A percentile compares a stretch with the other conserved stretches of the same genome.
Conservation (phyloP, 2,329 filamentous ascomycete genomes). For the Claviceps maximensis region DNA sequence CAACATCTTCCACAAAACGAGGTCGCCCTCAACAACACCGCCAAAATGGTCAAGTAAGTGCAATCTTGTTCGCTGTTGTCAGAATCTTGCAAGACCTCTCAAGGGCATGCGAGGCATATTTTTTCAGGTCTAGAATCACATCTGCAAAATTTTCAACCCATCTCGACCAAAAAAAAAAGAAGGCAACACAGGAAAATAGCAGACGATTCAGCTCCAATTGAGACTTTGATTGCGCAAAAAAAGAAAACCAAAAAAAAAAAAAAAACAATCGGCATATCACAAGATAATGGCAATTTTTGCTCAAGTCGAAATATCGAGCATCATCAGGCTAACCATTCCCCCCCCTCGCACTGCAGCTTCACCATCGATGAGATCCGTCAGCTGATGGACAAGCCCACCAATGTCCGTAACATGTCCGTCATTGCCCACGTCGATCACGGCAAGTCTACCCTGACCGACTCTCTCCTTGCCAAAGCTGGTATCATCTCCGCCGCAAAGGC, state of each 20-base stretch:
- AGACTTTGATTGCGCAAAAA: background rate
- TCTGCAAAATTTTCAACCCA: no score
- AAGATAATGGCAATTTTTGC: background rate
- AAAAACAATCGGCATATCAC: background rate
- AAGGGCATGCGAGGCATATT: background rate
- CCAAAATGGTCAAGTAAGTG: constrained; percentile 99
- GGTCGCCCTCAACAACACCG: constrained; percentile 51
- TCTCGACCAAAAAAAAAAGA: constrained; percentile 1
- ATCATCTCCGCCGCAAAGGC: constrained; percentile 98
- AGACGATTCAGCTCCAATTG: no score
- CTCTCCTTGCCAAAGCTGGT: constrained; percentile 96
- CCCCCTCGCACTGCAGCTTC: constrained; percentile 52
- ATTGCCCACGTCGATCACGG: constrained; percentile 99
- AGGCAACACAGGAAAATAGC: constrained; percentile 1
- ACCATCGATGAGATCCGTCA: constrained; percentile 85
- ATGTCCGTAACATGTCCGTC: constrained; percentile 94
- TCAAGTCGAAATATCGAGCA: background rate
- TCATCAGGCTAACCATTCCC: constrained; percentile 7
- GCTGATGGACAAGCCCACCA: constrained; percentile 67
- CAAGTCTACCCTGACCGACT: constrained; percentile 99
- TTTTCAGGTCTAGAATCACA: background rate
- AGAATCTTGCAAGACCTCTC: background rate
- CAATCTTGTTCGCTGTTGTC: constrained; percentile 1
- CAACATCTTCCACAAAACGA: constrained; percentile 23
- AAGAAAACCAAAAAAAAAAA: background rate